Evolutionary conservation across 805 yeast genomes (phyloP), one percentile per base, ranked within the genome.

Genomic region (Saccharomycopsis babjevae): DNA sequence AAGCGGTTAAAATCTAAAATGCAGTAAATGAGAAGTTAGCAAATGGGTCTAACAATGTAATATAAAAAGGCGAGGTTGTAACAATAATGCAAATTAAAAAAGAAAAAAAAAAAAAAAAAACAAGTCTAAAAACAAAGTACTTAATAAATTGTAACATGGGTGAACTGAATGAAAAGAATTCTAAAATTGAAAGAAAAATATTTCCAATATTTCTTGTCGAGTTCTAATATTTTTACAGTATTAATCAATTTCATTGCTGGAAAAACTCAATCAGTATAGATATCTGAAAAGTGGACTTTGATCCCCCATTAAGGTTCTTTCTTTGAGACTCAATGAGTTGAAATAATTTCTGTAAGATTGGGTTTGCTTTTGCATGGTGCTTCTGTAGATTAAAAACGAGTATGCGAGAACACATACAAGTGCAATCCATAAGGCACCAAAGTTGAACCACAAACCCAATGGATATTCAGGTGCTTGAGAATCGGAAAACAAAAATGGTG

Each of bases 271-370:
- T 32, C 13, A 54, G 38, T 28, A 54, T 18, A 62, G 25, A 28
- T 60, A 62, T 55, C 50, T 59, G 61, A 62, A 62, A 8, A 57
- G 38, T 16, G 65, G 65, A 39, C 58, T 62, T 40, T 60, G 60
- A 42, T 62, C 65, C 1, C 63, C 65, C 30, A 59, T 55, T 42
- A 62, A 36, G 20, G 61, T 62, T 30, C 57, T 62, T 36, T 60
- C 65, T 57, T 63, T 57, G 16, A 52, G 40, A 13, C 57, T 28
- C 20, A 60, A 42, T 13, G 54, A 25, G 20, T 60, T 46, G 34
- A 62, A 62, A 43, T 59, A 28, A 7, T 59, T 54, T 54, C 63
- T 40, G 34, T 62, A 62, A 6, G 50, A 30, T 8, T 42, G 38
- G 18, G 52, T 60, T 46, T 60, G 38, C 50, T 62, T 62, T 30